Base-by-base conservation (phyloP, 2,329 filamentous ascomycete species). In the Aspergillus sp. region DNA sequence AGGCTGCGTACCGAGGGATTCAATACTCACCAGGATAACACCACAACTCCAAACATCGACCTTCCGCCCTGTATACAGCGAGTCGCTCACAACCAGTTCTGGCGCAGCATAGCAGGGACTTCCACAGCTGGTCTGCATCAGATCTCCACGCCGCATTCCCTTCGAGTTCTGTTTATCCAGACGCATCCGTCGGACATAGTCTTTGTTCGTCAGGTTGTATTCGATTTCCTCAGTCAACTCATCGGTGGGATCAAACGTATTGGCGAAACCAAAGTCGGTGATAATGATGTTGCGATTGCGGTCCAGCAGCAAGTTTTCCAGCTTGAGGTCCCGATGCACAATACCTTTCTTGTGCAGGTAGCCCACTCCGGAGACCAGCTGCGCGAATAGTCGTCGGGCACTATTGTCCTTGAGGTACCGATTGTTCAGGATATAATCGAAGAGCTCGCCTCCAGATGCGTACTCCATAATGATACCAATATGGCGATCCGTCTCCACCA, bases 31-130 rank as follows among this genome's bases (percentile, higher is more conserved):
- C 81, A 99, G 73, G 67, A 99, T 99, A 36, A 99, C 94, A 75
- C 94, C 94, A 70, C 94, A 99, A 73, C 94, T 97, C 94, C 94
- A 99, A 32, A 99, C 94, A 69, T 99, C 94, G 21, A 99, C 94
- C 74, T 99, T 99, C 48, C 93, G 86, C 44, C 94, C 94, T 2
- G 94, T 99, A 74, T 99, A 99, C 6, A 99, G 78, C 14, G 92
- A 96, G 73, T 99, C 94, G 70, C 91, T 97, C 56, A 99, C 94
- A 13, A 99, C 94, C 49, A 99, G 80, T 76, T 99, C 94, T 4
- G 94, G 94, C 13, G 94, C 94, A 45, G 94, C 94, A 72, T 99
- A 99, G 69, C 94, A 99, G 6, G 94, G 94, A 72, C 93, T 97
- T 59, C 94, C 94, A 71, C 94, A 99, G 71, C 94, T 97, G 10